A percentile compares a stretch with the other conserved stretches of the same genome.
Evolutionary conservation across 805 yeast genomes (phyloP).

Genomic region (Lipomyces mesembrius): DNA sequence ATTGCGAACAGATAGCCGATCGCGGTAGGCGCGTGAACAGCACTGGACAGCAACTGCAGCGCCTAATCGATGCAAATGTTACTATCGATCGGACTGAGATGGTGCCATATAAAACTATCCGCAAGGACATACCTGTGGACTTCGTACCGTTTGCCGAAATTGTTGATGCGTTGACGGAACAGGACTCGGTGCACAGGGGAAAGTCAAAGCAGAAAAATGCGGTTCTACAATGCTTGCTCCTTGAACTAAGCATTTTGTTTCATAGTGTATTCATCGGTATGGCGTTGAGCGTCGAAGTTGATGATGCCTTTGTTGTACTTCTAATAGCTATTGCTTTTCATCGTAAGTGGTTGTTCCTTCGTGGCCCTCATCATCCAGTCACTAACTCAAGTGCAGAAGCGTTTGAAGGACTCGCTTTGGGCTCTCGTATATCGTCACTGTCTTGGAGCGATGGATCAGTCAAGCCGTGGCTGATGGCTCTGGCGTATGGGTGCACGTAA

Average conservation of each 20-base stretch:
- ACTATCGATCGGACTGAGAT: neutral
- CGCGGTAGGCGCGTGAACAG: neutral
- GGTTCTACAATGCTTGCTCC: neutral
- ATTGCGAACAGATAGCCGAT: neutral
- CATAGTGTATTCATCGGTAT: neutral
- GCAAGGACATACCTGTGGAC: neutral
- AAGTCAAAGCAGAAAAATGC: neutral
- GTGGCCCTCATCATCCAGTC: neutral
- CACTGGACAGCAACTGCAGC: neutral
- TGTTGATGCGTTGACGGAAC: neutral
- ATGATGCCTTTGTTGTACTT: neutral
- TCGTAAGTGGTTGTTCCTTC: neutral
- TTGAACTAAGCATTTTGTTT: neutral
- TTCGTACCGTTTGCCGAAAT: neutral
- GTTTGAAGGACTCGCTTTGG: neutral
- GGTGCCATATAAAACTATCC: neutral
- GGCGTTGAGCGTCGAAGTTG: neutral
- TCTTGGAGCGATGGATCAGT: neutral
- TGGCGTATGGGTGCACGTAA: neutral
- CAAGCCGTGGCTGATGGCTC: neutral
- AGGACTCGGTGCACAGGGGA: neutral
- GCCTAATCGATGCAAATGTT: neutral
- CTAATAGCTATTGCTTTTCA: neutral
- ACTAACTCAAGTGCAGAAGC: neutral
- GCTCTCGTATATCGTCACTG: neutral